phyloP scores from a whole-genome alignment of 2,329 filamentous ascomycete genomes.

The Lachnellula cervina region DNA sequence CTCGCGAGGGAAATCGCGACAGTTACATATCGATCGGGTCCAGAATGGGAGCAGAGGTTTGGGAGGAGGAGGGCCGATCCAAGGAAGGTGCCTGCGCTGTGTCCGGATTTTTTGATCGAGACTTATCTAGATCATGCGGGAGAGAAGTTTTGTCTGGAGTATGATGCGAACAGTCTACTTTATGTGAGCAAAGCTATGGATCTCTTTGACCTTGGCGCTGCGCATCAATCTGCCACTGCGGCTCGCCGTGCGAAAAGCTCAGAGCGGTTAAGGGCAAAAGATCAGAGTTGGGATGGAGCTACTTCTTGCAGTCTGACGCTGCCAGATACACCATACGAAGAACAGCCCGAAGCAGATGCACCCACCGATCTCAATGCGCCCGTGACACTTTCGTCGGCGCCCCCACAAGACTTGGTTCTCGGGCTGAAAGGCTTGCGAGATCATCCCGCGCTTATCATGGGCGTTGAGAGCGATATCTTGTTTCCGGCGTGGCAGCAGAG shows the following conservation, averaged over 20 bases:
- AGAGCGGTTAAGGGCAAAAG: constrained; percentile 47
- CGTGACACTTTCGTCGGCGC: constrained; percentile 42
- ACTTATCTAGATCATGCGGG: constrained; percentile 97
- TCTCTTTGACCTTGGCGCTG: constrained; percentile 79
- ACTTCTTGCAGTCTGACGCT: constrained; percentile 73
- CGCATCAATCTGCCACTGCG: constrained; percentile 51
- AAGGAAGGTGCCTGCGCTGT: constrained; percentile 83
- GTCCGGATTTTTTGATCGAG: constrained; percentile 95
- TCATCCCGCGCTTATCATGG: constrained; percentile 82
- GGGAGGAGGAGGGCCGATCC: constrained; percentile 82
- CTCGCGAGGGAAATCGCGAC: constrained; percentile 95
- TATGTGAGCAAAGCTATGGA: constrained; percentile 99
- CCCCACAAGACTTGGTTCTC: constrained; percentile 73
- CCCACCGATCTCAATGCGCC: constrained; percentile 33
- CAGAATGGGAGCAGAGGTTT: constrained; percentile 96
- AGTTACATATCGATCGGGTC: constrained; percentile 92
- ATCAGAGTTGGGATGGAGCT: constrained; percentile 25
- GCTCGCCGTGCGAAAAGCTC: constrained; percentile 37
- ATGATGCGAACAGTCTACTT: constrained; percentile 89
- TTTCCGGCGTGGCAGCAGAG: constrained; percentile 98
- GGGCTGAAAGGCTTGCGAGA: constrained; percentile 69
- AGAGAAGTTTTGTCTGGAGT: constrained; percentile 96
- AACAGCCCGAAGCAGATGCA: constrained; percentile 56
- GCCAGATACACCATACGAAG: constrained; percentile 78
- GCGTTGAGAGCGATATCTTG: constrained; percentile 90